Evolutionary conservation across 2,329 filamentous ascomycete species (phyloP).

Genomic region (Epichloe festucae): DNA sequence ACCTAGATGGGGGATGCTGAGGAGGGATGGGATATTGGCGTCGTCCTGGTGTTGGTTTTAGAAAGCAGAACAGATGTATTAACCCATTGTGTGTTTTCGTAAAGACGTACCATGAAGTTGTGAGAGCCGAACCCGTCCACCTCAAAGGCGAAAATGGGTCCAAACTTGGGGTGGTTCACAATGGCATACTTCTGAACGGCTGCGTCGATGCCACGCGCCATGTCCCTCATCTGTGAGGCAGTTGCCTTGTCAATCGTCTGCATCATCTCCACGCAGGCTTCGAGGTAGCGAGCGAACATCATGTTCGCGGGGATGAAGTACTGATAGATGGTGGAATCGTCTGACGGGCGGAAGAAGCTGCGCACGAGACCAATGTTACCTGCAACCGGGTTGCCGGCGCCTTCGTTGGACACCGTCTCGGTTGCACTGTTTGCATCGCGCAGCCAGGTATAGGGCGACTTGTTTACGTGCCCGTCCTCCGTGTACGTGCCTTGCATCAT

Average conservation of each 20-base stretch:
- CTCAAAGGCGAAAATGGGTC: constrained; percentile 55
- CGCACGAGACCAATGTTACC: constrained; percentile 70
- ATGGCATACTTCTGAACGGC: constrained; percentile 60
- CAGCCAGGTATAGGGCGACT: constrained; percentile 61
- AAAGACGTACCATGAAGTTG: constrained; percentile 38
- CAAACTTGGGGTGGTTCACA: constrained; percentile 45
- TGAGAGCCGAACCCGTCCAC: constrained; percentile 53
- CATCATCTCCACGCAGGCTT: constrained; percentile 33
- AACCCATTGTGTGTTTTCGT: not conserved
- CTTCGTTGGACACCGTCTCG: constrained; percentile 67
- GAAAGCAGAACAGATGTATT: not conserved
- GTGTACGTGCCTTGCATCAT: constrained; percentile 67
- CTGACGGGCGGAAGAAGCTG: constrained; percentile 79
- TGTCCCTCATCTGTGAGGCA: constrained; percentile 40
- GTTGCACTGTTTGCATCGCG: constrained; percentile 60
- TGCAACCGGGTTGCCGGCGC: constrained; percentile 68
- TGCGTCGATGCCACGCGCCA: constrained; percentile 45
- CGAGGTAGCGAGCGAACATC: constrained; percentile 59
- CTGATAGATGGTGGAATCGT: constrained; percentile 75
- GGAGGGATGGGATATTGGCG: constrained; percentile 48
- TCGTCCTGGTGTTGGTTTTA: constrained; percentile 30
- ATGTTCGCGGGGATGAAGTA: constrained; percentile 86
- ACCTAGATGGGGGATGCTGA: constrained; percentile 47
- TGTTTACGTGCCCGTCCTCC: constrained; percentile 39
- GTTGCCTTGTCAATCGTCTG: constrained; percentile 34